phyloP scores from a whole-genome alignment of 2,329 filamentous ascomycete genomes.

The Colletotrichum brevisporum region DNA sequence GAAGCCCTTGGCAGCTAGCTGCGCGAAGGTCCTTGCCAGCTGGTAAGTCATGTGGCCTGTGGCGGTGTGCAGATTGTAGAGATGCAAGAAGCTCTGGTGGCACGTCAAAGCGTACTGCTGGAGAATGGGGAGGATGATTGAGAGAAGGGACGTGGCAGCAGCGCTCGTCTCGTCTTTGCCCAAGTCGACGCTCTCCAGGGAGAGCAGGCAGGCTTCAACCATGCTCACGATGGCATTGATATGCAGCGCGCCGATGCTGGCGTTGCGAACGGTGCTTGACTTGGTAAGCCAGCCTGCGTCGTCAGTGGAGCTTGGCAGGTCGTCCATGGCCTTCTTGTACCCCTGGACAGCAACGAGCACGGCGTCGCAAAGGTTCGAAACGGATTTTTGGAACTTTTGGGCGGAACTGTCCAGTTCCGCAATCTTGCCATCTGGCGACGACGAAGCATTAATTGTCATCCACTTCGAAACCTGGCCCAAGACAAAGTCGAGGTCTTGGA shows the following conservation, averaged over 20 bases:
- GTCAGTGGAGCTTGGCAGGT: slow-evolving; percentile 66
- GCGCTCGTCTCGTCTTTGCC: slow-evolving; percentile 56
- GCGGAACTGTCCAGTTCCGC: slow-evolving; percentile 39
- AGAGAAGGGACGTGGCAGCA: slow-evolving; percentile 70
- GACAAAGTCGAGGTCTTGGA: slow-evolving; percentile 74
- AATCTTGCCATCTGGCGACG: neutral
- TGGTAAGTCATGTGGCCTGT: slow-evolving; percentile 82
- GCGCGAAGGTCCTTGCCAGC: slow-evolving; percentile 82
- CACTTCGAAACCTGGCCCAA: slow-evolving; percentile 77
- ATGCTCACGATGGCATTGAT: slow-evolving; percentile 31
- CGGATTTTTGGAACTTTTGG: slow-evolving; percentile 66
- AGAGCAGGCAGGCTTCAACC: slow-evolving; percentile 37
- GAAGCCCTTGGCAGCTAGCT: slow-evolving; percentile 88
- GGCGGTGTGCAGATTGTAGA: slow-evolving; percentile 76
- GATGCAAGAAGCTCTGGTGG: slow-evolving; percentile 69
- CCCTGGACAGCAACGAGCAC: slow-evolving; percentile 86
- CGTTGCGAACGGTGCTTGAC: slow-evolving; percentile 27
- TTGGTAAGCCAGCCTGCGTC: slow-evolving; percentile 70
- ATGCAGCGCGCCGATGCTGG: slow-evolving; percentile 36
- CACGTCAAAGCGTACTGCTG: slow-evolving; percentile 79
- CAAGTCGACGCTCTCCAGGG: slow-evolving; percentile 55
- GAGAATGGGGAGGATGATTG: slow-evolving; percentile 78
- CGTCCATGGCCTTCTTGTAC: slow-evolving; percentile 69
- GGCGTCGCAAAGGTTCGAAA: slow-evolving; percentile 79
- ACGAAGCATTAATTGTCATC: slow-evolving; percentile 46